Conservation (phyloP, 352 stramenopile species). For the Phytophthora parvispora region DNA sequence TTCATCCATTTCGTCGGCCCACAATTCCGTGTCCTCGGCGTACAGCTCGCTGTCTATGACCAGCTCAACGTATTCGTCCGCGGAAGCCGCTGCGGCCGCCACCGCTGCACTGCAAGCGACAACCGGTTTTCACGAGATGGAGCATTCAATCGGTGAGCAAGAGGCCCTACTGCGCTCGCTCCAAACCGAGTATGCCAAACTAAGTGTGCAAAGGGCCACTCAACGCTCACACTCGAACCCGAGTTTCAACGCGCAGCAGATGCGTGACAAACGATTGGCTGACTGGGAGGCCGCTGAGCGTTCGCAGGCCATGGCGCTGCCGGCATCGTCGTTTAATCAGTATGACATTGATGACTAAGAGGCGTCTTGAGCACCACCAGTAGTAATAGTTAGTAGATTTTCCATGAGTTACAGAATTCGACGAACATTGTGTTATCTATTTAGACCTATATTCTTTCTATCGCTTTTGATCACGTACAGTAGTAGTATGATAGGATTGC, state of each 20-base stretch:
- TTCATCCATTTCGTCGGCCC: constrained; percentile 26
- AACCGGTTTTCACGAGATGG: constrained; percentile 54
- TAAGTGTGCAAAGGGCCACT: constrained; percentile 19
- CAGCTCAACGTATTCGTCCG: constrained; percentile 33
- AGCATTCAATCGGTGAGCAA: constrained; percentile 67
- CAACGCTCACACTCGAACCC: constrained; percentile 26
- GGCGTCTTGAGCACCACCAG: constrained; percentile 6
- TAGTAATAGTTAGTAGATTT: constrained; percentile 9
- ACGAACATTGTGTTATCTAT: no score
- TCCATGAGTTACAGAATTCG: no score
- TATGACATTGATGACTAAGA: constrained; percentile 36
- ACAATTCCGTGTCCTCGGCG: constrained; percentile 21
- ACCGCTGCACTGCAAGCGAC: constrained; percentile 34
- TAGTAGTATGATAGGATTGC: no score
- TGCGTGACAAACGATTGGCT: constrained; percentile 29
- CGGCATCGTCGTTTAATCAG: constrained; percentile 12
- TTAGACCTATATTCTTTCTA: no score
- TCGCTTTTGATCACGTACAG: no score
- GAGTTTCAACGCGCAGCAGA: constrained; percentile 22
- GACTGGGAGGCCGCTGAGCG: constrained; percentile 25
- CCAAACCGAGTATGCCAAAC: constrained; percentile 42
- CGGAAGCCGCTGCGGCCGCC: constrained; percentile 27
- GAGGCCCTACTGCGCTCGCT: constrained; percentile 56
- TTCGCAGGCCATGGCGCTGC: constrained; percentile 6
- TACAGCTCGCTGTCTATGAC: constrained; percentile 32